These are phyloP conservation scores for Liquidambar formosana DNA, from an alignment of 164 flowering plant genomes.

Conservation along the genomic window DNA sequence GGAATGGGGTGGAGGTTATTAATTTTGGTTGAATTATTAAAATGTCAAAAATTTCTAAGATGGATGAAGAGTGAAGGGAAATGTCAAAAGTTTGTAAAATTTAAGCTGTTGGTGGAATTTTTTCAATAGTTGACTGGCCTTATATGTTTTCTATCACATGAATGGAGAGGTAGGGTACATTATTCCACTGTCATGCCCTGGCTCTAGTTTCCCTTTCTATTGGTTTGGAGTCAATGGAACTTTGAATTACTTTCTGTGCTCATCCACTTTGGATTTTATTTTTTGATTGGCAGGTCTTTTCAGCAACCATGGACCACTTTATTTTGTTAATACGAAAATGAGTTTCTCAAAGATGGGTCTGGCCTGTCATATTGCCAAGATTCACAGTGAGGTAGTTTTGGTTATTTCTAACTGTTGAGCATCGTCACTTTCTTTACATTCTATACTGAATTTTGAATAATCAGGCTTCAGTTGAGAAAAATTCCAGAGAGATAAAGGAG, in stretches of 20 bases:
- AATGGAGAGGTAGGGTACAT: not conserved
- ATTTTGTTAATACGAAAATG: slow-evolving; percentile 74
- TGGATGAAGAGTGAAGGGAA: not conserved
- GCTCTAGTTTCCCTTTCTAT: not conserved
- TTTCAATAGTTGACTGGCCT: not conserved
- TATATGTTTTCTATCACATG: not conserved
- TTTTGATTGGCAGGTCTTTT: slow-evolving; percentile 67
- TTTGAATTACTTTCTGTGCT: not conserved
- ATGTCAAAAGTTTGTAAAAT: not conserved
- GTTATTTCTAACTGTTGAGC: not conserved
- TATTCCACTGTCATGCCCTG: not conserved
- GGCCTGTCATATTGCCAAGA: slow-evolving; percentile 94
- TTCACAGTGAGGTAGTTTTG: slow-evolving; percentile 88
- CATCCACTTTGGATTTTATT: not conserved
- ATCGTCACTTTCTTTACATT: not conserved
- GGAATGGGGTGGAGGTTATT: no score
- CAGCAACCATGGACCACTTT: slow-evolving; percentile 98
- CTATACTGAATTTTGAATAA: slow-evolving; percentile 12
- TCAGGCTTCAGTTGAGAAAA: slow-evolving; percentile 94
- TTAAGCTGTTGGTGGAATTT: not conserved
- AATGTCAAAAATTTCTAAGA: not conserved
- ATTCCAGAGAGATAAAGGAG: slow-evolving; percentile 87
- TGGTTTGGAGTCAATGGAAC: not conserved
- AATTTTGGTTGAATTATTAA: no score
- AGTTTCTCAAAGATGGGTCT: slow-evolving; percentile 91